These are phyloP conservation scores for Chaetomiaceae sp. DNA, from an alignment of 2,329 filamentous ascomycete genomes.

Conservation along the genomic window DNA sequence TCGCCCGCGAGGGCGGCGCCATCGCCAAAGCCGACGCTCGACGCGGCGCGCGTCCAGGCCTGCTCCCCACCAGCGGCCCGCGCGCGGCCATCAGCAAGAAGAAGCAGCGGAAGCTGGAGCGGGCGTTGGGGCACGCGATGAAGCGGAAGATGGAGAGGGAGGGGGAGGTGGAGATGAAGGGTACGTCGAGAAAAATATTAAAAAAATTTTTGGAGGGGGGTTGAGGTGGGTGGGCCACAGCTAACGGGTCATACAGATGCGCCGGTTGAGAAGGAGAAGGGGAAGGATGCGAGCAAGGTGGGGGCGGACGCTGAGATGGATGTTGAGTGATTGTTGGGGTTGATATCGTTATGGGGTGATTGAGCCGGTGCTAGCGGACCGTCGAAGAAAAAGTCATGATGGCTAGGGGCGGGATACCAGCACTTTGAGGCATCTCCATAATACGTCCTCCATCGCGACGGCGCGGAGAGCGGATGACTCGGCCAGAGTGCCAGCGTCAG, in stretches of 20 bases:
- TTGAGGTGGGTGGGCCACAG: too few species aligned
- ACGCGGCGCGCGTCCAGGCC: slow-evolving; percentile 49
- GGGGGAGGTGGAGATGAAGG: slow-evolving; percentile 48
- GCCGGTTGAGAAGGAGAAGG: not conserved
- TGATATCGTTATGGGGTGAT: too few species aligned
- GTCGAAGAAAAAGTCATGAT: too few species aligned
- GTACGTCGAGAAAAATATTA: too few species aligned
- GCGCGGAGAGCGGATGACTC: too few species aligned
- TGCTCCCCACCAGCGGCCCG: slow-evolving; percentile 54
- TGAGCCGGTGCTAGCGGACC: too few species aligned
- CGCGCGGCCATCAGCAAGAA: slow-evolving; percentile 49
- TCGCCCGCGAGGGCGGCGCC: slow-evolving; percentile 13
- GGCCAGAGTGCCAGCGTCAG: too few species aligned
- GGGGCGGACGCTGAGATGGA: slow-evolving; percentile 19
- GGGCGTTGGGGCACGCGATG: slow-evolving; percentile 48
- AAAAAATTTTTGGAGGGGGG: too few species aligned
- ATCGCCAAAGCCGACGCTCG: slow-evolving; percentile 36
- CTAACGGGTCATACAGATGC: slow-evolving; percentile 8
- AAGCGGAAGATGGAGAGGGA: slow-evolving; percentile 49
- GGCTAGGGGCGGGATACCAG: too few species aligned
- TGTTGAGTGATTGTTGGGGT: slow-evolving; percentile 12
- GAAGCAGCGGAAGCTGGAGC: slow-evolving; percentile 53
- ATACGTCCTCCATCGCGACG: too few species aligned
- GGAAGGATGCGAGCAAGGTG: not conserved
- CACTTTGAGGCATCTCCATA: too few species aligned